phyloP scores from a whole-genome alignment of 192 early-diverging fungal species.

The Linnemannia elongata region DNA sequence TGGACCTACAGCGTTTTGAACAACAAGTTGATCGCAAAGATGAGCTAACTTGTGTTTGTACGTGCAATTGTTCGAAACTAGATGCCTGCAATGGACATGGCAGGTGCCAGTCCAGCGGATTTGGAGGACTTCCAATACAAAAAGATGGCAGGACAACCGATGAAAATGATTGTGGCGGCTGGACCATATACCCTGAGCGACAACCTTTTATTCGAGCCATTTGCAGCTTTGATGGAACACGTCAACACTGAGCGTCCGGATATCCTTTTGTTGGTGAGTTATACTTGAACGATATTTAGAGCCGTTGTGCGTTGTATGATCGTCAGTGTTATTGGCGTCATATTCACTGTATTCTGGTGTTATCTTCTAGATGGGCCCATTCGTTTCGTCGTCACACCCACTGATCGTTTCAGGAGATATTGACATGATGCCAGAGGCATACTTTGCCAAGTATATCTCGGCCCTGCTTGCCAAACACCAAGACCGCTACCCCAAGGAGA shows the following conservation, averaged over 20 bases:
- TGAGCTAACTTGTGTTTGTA: not conserved
- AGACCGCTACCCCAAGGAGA: constrained; percentile 54
- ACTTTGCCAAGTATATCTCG: constrained; percentile 76
- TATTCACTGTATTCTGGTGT: not conserved
- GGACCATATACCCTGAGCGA: constrained; percentile 92
- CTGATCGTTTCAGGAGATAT: constrained; percentile 65
- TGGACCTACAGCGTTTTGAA: not conserved
- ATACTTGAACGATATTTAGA: not conserved
- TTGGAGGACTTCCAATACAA: constrained; percentile 59
- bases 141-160: constrained; percentile 47
- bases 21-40: constrained; percentile 28
- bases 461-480: constrained; percentile 68
- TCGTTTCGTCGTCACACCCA: constrained; percentile 74
- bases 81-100: constrained; percentile 69
- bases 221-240: constrained; percentile 79
- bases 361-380: constrained; percentile 74
- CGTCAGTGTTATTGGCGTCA: not conserved
- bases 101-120: constrained; percentile 49
- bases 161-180: constrained; percentile 76
- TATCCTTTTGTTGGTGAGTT: constrained; percentile 78
- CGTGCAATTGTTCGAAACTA: constrained; percentile 8
- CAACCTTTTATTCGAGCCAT: constrained; percentile 84
- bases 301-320: not conserved
- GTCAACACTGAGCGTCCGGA: constrained; percentile 77
- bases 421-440: constrained; percentile 68